These are phyloP conservation scores for Acacia crassicarpa DNA, from an alignment of 306 rosid genomes.

Conservation along the genomic window DNA sequence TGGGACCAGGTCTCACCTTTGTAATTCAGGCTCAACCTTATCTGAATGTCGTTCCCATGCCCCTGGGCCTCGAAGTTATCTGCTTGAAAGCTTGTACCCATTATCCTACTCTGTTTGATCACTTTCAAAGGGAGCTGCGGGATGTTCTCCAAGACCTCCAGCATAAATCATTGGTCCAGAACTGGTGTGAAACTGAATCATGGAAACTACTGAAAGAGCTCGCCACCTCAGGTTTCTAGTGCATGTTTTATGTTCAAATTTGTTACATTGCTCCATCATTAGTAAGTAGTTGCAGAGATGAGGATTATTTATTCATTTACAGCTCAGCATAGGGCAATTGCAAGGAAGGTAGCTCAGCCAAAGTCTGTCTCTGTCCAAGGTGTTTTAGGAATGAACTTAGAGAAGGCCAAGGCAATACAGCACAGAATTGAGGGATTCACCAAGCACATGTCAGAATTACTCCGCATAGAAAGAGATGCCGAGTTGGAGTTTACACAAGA, in stretches of 20 bases:
- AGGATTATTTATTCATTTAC: conserved; percentile 36
- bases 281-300: conserved; percentile 20
- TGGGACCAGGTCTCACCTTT: conserved; percentile 70
- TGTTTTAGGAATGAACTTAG: conserved; percentile 66
- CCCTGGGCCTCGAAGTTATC: conserved; percentile 63
- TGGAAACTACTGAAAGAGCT: conserved; percentile 77
- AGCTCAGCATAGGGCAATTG: conserved; percentile 71
- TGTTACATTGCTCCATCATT: neutral
- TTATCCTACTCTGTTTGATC: conserved; percentile 79
- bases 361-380: conserved; percentile 48
- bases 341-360: conserved; percentile 51
- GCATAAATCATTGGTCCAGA: conserved; percentile 31
- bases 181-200: conserved; percentile 63
- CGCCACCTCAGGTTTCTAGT: conserved; percentile 57
- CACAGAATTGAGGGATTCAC: conserved; percentile 61
- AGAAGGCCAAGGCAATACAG: conserved; percentile 64
- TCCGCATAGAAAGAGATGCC: conserved; percentile 73
- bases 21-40: conserved; percentile 76
- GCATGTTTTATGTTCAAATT: neutral
- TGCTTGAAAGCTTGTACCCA: conserved; percentile 75
- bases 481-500: conserved; percentile 89
- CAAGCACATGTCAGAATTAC: conserved; percentile 64
- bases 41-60: conserved; percentile 73
- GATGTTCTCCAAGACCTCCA: conserved; percentile 59
- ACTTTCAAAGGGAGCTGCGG: conserved; percentile 84